phyloP scores from a whole-genome alignment of 2,329 filamentous ascomycete genomes.

The Mariannaea sp. region DNA sequence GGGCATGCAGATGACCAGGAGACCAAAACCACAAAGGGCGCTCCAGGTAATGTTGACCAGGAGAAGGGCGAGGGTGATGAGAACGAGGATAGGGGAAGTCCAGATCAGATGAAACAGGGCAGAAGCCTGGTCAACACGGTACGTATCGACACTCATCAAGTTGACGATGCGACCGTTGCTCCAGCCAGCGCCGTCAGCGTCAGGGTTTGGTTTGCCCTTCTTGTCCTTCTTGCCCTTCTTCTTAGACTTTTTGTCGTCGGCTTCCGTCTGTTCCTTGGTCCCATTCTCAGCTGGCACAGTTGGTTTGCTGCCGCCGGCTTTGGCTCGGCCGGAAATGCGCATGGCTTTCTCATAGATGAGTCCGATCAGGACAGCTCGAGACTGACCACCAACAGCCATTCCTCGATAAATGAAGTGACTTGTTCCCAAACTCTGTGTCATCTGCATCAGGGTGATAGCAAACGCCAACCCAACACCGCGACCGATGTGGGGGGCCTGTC shows the following conservation, averaged over 20 bases:
- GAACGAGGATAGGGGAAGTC: constrained; percentile 78
- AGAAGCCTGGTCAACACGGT: constrained; percentile 86
- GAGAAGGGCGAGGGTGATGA: constrained; percentile 80
- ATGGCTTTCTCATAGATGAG: constrained; percentile 93
- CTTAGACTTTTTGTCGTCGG: constrained; percentile 44
- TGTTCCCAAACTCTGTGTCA: constrained; percentile 76
- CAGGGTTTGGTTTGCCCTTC: constrained; percentile 46
- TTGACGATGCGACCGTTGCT: constrained; percentile 90
- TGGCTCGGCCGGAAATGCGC: constrained; percentile 84
- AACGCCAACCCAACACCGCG: constrained; percentile 81
- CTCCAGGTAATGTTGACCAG: constrained; percentile 89
- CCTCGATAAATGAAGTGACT: constrained; percentile 94
- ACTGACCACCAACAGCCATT: constrained; percentile 88
- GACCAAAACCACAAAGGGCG: constrained; percentile 82
- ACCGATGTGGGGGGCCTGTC: constrained; percentile 69
- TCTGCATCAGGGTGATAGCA: constrained; percentile 84
- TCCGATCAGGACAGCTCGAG: constrained; percentile 79
- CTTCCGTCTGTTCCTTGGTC: constrained; percentile 53
- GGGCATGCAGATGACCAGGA: constrained; percentile 79
- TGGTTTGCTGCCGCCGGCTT: constrained; percentile 69
- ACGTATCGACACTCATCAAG: constrained; percentile 93
- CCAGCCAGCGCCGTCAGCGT: constrained; percentile 78
- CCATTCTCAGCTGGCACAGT: constrained; percentile 42
- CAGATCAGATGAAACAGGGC: constrained; percentile 91
- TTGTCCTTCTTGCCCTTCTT: constrained; percentile 46